Evolutionary conservation across 2,329 filamentous ascomycete genomes (phyloP).

Genomic region (Colletotrichum abscissum): DNA sequence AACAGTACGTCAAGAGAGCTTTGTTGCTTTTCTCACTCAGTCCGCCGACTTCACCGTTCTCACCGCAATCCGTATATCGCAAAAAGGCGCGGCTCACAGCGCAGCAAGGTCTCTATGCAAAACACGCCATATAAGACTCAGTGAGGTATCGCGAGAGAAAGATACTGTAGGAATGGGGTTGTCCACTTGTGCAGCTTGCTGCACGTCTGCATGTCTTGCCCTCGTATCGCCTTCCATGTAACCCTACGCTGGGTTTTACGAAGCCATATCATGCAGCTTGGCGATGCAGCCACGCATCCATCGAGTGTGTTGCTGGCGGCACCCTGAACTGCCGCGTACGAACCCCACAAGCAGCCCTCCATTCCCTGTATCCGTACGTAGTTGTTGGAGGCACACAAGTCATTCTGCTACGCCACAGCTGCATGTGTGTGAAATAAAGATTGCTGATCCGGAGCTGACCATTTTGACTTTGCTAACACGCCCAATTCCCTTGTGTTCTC

Average conservation of each 20-base stretch:
- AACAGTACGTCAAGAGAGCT: not conserved
- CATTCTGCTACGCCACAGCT: constrained; percentile 14
- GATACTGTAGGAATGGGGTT: not conserved
- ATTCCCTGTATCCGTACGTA: not conserved
- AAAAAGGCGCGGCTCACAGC: not conserved
- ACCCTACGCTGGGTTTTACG: constrained; percentile 22
- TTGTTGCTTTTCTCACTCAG: not conserved
- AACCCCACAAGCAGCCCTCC: not conserved
- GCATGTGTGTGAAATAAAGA: not conserved
- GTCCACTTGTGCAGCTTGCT: constrained; percentile 14
- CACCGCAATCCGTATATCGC: not conserved
- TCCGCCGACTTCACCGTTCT: not conserved
- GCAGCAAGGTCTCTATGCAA: constrained; percentile 5
- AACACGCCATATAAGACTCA: constrained; percentile 5
- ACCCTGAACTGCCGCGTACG: constrained; percentile 12
- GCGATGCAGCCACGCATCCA: constrained; percentile 27
- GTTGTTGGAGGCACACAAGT: not conserved
- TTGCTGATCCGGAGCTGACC: not conserved
- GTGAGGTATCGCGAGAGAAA: constrained; percentile 1
- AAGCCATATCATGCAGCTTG: constrained; percentile 25
- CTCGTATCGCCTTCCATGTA: constrained; percentile 32
- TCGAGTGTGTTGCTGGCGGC: constrained; percentile 11
- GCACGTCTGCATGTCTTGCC: constrained; percentile 23
- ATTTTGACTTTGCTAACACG: not conserved
- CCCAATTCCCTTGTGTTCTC: too few species aligned